Conservation (phyloP, 1,284 basidiomycete genomes). For the Exsudoporus floridanus region DNA sequence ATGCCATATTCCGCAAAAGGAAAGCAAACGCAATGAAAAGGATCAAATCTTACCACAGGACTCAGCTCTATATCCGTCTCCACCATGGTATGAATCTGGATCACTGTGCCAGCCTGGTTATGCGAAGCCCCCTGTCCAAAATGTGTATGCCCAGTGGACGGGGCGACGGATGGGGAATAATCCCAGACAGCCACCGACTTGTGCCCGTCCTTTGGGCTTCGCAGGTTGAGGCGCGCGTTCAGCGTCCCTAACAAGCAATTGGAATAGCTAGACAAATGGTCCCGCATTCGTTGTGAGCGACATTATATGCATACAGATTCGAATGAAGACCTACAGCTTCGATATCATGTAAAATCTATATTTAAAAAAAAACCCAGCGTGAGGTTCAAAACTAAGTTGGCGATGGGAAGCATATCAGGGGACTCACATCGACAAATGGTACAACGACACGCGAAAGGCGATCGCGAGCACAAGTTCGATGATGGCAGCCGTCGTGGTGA, state of each 20-base stretch:
- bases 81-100: neutral
- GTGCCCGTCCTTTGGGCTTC: neutral
- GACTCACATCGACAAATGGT: slow-evolving; percentile 12
- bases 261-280: slow-evolving; percentile 4
- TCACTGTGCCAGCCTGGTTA: neutral
- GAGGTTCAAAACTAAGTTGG: neutral
- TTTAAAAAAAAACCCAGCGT: neutral
- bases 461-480: slow-evolving; percentile 11
- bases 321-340: slow-evolving; percentile 7
- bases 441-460: slow-evolving; percentile 7
- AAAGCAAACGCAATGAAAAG: neutral
- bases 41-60: neutral
- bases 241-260: slow-evolving; percentile 13
- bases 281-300: neutral
- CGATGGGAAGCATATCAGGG: neutral
- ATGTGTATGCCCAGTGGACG: neutral
- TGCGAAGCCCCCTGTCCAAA: neutral
- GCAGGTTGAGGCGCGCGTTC: neutral
- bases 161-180: neutral
- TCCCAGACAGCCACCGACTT: slow-evolving; percentile 1
- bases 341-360: slow-evolving; percentile 16
- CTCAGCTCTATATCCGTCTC: neutral
- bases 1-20: neutral
- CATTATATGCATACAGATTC: too few species aligned
- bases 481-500: slow-evolving; percentile 7